Percentiles rank a stretch among this genome's conserved stretches.
phyloP scores from a whole-genome alignment of 805 yeast species.

The Schizosaccharomyces japonicus region DNA sequence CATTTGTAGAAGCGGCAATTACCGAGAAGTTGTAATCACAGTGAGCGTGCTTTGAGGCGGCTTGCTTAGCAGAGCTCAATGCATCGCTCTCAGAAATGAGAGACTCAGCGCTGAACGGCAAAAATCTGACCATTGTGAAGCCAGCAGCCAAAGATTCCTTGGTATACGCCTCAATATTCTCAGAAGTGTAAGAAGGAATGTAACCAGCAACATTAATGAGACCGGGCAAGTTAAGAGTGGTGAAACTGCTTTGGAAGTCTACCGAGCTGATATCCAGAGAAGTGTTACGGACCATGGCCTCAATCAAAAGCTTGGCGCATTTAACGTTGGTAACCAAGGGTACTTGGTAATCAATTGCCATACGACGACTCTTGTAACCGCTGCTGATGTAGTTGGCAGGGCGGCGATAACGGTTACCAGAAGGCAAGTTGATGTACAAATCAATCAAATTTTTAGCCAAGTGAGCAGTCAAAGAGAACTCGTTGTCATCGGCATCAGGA shows the following conservation, averaged over 20 bases:
- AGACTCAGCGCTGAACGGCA: conserved; percentile 47
- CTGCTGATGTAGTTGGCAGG: conserved; percentile 94
- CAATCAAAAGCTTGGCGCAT: conserved; percentile 83
- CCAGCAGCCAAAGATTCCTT: conserved; percentile 60
- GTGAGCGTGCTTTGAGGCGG: conserved; percentile 35
- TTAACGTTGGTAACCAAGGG: conserved; percentile 95
- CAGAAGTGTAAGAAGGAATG: conserved; percentile 36
- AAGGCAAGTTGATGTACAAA: conserved; percentile 86
- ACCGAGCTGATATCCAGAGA: conserved; percentile 29
- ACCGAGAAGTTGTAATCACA: conserved; percentile 66
- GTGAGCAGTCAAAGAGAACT: conserved; percentile 87
- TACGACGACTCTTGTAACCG: conserved; percentile 95
- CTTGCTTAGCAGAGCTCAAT: conserved; percentile 41
- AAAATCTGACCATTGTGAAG: conserved; percentile 60
- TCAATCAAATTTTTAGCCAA: conserved; percentile 91
- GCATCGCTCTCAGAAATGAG: conserved; percentile 34
- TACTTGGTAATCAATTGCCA: conserved; percentile 97
- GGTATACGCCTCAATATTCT: conserved; percentile 42
- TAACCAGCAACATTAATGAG: conserved; percentile 60
- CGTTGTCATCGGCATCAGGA: conserved; percentile 54
- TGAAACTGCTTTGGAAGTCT: conserved; percentile 81
- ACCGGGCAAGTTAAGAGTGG: conserved; percentile 65
- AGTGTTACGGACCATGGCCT: conserved; percentile 52
- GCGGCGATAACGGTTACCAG: conserved; percentile 89
- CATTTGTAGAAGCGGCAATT: conserved; percentile 57